These are phyloP conservation scores for Spizellomyces punctatus DNA, from an alignment of 192 early-diverging fungal species.

Conservation along the genomic window DNA sequence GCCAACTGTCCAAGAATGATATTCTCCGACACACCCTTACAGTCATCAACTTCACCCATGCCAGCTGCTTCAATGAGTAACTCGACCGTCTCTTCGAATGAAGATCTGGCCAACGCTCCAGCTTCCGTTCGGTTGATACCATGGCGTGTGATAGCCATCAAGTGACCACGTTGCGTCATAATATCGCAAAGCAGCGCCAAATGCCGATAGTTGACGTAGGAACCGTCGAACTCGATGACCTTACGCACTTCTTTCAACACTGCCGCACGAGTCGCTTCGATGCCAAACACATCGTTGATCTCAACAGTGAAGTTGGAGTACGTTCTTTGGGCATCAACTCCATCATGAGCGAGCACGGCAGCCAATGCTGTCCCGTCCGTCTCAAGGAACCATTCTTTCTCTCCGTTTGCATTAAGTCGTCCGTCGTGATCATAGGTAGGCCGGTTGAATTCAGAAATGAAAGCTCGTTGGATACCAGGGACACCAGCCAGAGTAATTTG, in stretches of 20 bases:
- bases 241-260: conserved; percentile 86
- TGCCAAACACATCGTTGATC: conserved; percentile 90
- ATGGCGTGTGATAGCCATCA: conserved; percentile 98
- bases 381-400: conserved; percentile 80
- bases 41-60: conserved; percentile 90
- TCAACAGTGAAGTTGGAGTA: conserved; percentile 94
- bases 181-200: conserved; percentile 93
- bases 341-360: conserved; percentile 81
- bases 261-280: conserved; percentile 93
- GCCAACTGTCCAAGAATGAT: conserved; percentile 98
- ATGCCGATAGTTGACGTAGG: conserved; percentile 98
- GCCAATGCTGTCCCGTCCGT: conserved; percentile 92
- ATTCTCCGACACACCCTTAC: conserved; percentile 95
- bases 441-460: conserved; percentile 59
- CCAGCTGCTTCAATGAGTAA: conserved; percentile 95
- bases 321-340: conserved; percentile 79
- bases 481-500: conserved; percentile 89
- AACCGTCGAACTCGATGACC: conserved; percentile 94
- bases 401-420: conserved; percentile 57
- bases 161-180: conserved; percentile 89
- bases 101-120: conserved; percentile 90
- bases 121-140: conserved; percentile 97
- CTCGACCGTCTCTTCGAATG: conserved; percentile 99
- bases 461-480: conserved; percentile 80
- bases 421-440: conserved; percentile 10